Evolutionary conservation across 768 basidiomycete species (phyloP), one percentile per base, ranked within the genome.

Genomic region (Rhizopogon salebrosus): DNA sequence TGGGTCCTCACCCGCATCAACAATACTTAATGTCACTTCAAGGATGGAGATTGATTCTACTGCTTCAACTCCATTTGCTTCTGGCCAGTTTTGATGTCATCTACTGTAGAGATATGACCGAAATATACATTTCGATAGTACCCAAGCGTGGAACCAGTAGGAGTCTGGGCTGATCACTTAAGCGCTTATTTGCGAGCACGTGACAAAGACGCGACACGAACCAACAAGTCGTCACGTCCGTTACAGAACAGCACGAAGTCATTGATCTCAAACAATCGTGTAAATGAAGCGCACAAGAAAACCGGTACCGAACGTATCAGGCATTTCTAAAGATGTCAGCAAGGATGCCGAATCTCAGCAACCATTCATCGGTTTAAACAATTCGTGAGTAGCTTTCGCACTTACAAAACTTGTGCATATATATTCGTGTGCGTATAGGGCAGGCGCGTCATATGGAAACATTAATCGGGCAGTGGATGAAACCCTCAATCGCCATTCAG

Each of bases 11-110:
- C 65, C 70, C 7, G 57, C 65, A 4, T 34, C 60, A 23, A 60
- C 58, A 13, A 41, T 60, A n/a, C 63, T 63, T 5, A 54, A 56
- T 3, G 57, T 55, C 11, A 69, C 74, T 22, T 41, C 60, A 4
- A 76, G 73, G 55, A 85, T 87, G 79, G 87, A 88, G 58, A 67
- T 89, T 36, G 87, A 89, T 62, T 89, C 87, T 13, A 83, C 81
- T 53, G 87, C 87, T 24, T 88, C 87, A 3, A 89, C 87, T 3
- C 87, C 87, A 10, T 72, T 63, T 75, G 54, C 40, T 51, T 67
- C 73, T 10, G 45, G 14, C 23, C 45, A 46, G 16, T 34, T 23
- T 9, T 46, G 3, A 46, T 22, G 9, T 43, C n/a, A n/a, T n/a
- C n/a, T n/a, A n/a, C n/a, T n/a, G n/a, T n/a, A n/a, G n/a, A n/a